A percentile compares a stretch with the other conserved stretches of the same genome.
These are phyloP conservation scores for Talaromyces sp. DNA, from an alignment of 2,329 filamentous ascomycete genomes.

Conservation along the genomic window DNA sequence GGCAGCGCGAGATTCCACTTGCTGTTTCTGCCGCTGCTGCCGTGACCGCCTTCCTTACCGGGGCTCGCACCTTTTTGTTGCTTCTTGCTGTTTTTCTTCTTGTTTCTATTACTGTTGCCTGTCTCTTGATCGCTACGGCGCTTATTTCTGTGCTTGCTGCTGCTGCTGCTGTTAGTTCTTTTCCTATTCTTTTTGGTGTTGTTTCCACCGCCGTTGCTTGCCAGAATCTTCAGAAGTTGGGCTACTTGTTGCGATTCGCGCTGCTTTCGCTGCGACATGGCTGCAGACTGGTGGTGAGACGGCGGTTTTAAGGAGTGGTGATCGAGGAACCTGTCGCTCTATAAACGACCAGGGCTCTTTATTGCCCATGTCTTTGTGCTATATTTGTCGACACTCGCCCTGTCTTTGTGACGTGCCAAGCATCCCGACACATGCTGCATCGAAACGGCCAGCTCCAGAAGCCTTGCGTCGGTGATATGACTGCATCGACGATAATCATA, in stretches of 20 bases:
- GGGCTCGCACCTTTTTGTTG: too few species aligned
- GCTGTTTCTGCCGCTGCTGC: background rate
- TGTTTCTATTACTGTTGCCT: background rate
- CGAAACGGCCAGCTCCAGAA: background rate
- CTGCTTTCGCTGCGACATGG: background rate
- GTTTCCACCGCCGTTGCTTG: background rate
- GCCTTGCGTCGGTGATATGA: background rate
- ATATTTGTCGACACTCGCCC: background rate
- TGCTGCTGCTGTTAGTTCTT: background rate
- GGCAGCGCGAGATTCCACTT: background rate
- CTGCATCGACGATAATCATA: background rate
- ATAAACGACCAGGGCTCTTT: background rate
- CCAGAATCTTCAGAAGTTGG: background rate
- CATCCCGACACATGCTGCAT: background rate
- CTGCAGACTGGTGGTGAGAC: background rate
- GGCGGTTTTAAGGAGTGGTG: background rate
- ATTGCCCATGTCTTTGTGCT: background rate
- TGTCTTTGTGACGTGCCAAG: background rate
- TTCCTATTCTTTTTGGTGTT: background rate
- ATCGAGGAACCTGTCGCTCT: background rate
- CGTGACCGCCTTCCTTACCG: background rate
- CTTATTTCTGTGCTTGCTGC: background rate
- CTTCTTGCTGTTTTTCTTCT: background rate
- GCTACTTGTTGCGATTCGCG: background rate
- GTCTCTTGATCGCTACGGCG: background rate